Base-by-base conservation (phyloP, 139 green algal species). In the Nannochloris sp. region DNA sequence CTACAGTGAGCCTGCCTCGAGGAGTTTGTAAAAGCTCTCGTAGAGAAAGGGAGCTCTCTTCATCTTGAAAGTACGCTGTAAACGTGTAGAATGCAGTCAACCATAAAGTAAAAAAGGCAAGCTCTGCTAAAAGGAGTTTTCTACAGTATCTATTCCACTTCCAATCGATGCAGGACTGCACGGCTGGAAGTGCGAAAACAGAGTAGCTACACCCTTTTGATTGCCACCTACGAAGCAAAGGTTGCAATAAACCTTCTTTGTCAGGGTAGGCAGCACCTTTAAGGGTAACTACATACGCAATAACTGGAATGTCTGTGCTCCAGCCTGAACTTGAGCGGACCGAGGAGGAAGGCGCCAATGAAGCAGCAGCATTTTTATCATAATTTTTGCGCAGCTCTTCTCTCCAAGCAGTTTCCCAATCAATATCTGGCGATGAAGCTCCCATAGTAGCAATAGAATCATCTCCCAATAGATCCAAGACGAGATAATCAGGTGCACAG, bases 241-340 rank as follows among this genome's bases (percentile, higher is more conserved):
- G 75, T 55, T 84, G 77, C 31, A 87, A 30, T 1, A 87, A 54
- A 23, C 81, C 81, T 9, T 65, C 75, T 10, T 76, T 56, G 54
- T 86, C 81, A 23, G 75, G 59, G 24, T 45, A 19, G 14, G 78
- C 71, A 6, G 81, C 77, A 19, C 76, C 36, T 25, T 71, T 45
- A 35, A 88, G 71, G 38, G 73, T 74, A 25, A 90, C 76, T 23
- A 81, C 81, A 70, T 78, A 81, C 2, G 83, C 81, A 56, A 84
- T 73, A 8, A 86, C 61, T 6, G 64, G 46, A 5, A 88, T 53
- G 6, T 48, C 60, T 37, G 55, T 72, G 5, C 54, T 19, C 56
- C 69, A 78, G 30, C 61, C 72, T 74, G 68, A 10, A n/a, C 33
- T 13, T 33, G 47, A 39, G 34, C 24, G 37, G 14, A 19, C 42